Conservation (phyloP, 2,329 filamentous ascomycete species). For the Diplodia seriata region DNA sequence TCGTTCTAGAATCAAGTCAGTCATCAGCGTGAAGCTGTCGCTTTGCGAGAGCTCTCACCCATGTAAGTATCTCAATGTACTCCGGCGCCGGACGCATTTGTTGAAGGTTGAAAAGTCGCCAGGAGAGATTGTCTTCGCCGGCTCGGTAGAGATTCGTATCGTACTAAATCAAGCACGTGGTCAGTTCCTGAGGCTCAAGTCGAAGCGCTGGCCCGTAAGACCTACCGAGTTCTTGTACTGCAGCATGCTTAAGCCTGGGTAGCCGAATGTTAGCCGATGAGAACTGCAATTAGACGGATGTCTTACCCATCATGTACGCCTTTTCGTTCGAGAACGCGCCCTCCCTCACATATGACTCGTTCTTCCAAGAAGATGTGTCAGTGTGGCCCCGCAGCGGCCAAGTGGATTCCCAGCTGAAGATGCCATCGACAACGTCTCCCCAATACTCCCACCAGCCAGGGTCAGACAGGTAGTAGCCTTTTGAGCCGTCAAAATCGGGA, state of each 20-base stretch:
- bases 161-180: constrained; percentile 31
- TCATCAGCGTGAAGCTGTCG: neutral
- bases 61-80: constrained; percentile 47
- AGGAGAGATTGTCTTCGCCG: constrained; percentile 45
- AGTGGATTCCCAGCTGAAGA: constrained; percentile 50
- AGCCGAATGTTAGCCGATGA: neutral
- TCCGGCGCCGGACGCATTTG: constrained; percentile 40
- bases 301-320: constrained; percentile 44
- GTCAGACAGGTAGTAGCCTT: constrained; percentile 44
- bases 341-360: constrained; percentile 37
- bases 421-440: constrained; percentile 44
- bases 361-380: constrained; percentile 39
- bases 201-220: neutral
- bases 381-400: constrained; percentile 41
- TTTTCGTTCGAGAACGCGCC: constrained; percentile 40
- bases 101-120: constrained; percentile 48
- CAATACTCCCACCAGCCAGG: constrained; percentile 42
- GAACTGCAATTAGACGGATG: neutral
- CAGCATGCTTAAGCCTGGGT: constrained; percentile 33
- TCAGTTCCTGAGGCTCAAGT: neutral
- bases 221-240: constrained; percentile 43
- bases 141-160: constrained; percentile 43
- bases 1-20: neutral
- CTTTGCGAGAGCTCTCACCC: constrained; percentile 22
- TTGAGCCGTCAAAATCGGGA: constrained; percentile 41